Conservation (phyloP, 371 early-diverging fungal genomes). For the Mucor racemosus region DNA sequence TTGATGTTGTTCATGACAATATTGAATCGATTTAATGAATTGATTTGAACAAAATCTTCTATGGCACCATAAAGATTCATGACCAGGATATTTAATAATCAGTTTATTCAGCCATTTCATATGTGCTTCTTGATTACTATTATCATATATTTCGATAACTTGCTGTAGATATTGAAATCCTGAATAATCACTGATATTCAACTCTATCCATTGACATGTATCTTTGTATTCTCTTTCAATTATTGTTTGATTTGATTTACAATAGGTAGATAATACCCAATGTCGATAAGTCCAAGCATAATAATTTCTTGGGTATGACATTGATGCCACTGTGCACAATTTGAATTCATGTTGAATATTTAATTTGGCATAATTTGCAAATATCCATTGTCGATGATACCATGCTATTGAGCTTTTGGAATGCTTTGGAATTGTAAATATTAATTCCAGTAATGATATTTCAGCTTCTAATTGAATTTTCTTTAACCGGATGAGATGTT, state of each 20-base stretch:
- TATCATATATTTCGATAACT: constrained; percentile 21
- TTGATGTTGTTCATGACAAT: constrained; percentile 18
- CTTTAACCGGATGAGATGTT: constrained; percentile 39
- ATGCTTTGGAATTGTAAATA: constrained; percentile 59
- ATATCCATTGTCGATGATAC: constrained; percentile 55
- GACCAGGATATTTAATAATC: constrained; percentile 55
- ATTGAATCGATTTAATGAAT: not conserved
- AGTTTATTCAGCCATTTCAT: constrained; percentile 40
- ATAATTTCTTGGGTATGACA: constrained; percentile 57
- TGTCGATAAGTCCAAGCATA: constrained; percentile 62
- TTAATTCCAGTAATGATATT: constrained; percentile 44
- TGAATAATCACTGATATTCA: constrained; percentile 63
- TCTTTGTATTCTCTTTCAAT: constrained; percentile 33
- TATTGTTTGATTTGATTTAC: not conserved
- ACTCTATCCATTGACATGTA: constrained; percentile 43
- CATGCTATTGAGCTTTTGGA: constrained; percentile 62
- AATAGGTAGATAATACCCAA: constrained; percentile 42
- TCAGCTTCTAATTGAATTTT: constrained; percentile 38
- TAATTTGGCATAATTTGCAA: not conserved
- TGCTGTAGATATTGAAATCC: constrained; percentile 58
- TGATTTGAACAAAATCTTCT: constrained; percentile 46
- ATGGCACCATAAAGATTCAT: constrained; percentile 67
- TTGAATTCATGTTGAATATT: constrained; percentile 42
- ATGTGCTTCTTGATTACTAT: constrained; percentile 14
- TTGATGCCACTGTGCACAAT: constrained; percentile 43